A percentile compares a stretch with the other conserved stretches of the same genome.
phyloP scores from a whole-genome alignment of 225 moss, liverwort and hornwort genomes.

The Thuidium tamariscinum region DNA sequence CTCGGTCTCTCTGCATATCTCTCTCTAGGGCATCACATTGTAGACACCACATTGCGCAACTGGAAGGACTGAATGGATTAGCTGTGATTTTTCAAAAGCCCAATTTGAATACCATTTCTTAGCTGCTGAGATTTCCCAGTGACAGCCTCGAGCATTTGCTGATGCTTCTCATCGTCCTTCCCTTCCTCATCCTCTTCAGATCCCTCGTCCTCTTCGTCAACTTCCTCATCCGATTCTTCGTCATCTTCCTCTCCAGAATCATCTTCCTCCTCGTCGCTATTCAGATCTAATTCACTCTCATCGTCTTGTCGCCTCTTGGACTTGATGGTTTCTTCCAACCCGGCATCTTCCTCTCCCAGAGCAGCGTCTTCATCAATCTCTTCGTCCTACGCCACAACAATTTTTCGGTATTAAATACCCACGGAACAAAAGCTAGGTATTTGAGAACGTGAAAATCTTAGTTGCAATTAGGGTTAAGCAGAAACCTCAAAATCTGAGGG shows the following conservation, averaged over 20 bases:
- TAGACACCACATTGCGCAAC: background rate
- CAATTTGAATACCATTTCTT: conserved; percentile 25
- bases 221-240: background rate
- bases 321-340: conserved; percentile 14
- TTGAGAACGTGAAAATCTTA: background rate
- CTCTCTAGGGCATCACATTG: background rate
- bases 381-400: conserved; percentile 48
- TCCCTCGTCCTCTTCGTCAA: background rate
- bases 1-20: background rate
- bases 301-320: background rate
- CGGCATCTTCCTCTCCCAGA: conserved; percentile 54
- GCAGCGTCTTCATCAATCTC: conserved; percentile 88
- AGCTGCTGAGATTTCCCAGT: conserved; percentile 41
- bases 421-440: background rate
- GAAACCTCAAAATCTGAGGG: conserved; percentile 91
- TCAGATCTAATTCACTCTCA: conserved; percentile 30
- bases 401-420: background rate
- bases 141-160: conserved; percentile 67
- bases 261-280: conserved; percentile 34
- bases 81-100: background rate
- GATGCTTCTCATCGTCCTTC: conserved; percentile 39
- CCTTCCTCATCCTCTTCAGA: conserved; percentile 41
- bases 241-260: background rate
- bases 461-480: background rate
- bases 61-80: background rate